Conservation (phyloP, 176 grass and related monocot genomes). For the Avena insularis region DNA sequence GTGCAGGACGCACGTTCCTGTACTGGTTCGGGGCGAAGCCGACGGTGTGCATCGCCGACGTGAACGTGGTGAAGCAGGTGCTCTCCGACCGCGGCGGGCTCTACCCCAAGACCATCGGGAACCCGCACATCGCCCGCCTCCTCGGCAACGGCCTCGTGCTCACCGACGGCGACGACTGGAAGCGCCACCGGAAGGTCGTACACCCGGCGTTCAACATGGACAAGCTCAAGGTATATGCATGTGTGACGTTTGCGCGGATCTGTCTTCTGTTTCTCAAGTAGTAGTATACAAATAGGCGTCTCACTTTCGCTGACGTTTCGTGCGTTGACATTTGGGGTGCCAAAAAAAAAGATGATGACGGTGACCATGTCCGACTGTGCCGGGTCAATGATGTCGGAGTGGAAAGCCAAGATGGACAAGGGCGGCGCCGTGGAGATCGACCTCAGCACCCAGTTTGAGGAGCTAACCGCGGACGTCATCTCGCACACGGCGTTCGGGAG, state of each 20-base stretch:
- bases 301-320: neutral
- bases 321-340: no score
- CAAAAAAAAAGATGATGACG: conserved; percentile 49
- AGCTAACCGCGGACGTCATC: conserved; percentile 53
- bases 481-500: conserved; percentile 49
- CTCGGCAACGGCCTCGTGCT: conserved; percentile 62
- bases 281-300: no score
- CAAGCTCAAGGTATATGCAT: conserved; percentile 44
- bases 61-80: conserved; percentile 29
- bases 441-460: conserved; percentile 34
- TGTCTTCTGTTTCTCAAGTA: neutral
- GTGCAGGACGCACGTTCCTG: conserved; percentile 51
- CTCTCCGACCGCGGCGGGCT: conserved; percentile 11
- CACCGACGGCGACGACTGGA: conserved; percentile 63
- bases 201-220: conserved; percentile 55
- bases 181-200: conserved; percentile 62
- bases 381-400: conserved; percentile 52
- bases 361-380: conserved; percentile 51
- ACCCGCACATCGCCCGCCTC: conserved; percentile 37
- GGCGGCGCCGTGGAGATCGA: conserved; percentile 36
- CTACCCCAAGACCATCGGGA: conserved; percentile 42
- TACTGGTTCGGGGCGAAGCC: conserved; percentile 57
- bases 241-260: rapidly evolving
- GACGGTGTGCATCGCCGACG: conserved; percentile 48
- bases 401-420: conserved; percentile 35